Evolutionary conservation across 108 stramenopile species (phyloP).

Genomic region (Cyclotella kingstonii): DNA sequence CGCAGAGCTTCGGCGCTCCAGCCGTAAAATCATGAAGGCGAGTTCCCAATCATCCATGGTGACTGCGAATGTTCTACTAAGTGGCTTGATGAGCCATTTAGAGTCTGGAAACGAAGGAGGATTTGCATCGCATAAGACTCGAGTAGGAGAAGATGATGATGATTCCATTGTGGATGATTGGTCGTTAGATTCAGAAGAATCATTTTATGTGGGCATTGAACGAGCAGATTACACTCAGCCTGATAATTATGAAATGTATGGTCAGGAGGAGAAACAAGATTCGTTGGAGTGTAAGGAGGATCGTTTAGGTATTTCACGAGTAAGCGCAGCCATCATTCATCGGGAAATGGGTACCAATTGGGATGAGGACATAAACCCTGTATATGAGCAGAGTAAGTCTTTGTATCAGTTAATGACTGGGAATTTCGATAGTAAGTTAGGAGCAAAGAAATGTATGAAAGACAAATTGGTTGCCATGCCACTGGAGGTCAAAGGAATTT

Average conservation of each 20-base stretch:
- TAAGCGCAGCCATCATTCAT: slow-evolving; percentile 10
- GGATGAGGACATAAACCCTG: slow-evolving; percentile 15
- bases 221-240: slow-evolving; percentile 40
- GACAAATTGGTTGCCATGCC: slow-evolving; percentile 38
- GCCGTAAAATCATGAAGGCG: slow-evolving; percentile 13
- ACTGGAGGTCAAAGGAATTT: slow-evolving; percentile 10
- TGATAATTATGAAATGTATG: slow-evolving; percentile 39
- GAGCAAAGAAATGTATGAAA: neutral
- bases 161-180: slow-evolving; percentile 23
- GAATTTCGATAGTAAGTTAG: neutral
- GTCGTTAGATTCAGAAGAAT: slow-evolving; percentile 27
- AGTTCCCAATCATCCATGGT: no score
- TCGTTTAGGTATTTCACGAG: slow-evolving; percentile 35
- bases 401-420: slow-evolving; percentile 42
- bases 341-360: slow-evolving; percentile 6
- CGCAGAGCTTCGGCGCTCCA: slow-evolving; percentile 12
- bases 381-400: slow-evolving; percentile 25
- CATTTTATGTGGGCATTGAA: slow-evolving; percentile 46
- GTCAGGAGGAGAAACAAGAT: slow-evolving; percentile 4
- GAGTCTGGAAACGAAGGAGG: slow-evolving; percentile 3
- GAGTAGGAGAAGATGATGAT: slow-evolving; percentile 27
- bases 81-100: slow-evolving; percentile 26
- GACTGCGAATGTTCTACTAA: slow-evolving; percentile 7
- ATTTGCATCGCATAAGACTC: neutral
- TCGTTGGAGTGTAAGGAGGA: slow-evolving; percentile 22